Evolutionary conservation across 768 basidiomycete species (phyloP).

Genomic region (Hydnomerulius pinastri): DNA sequence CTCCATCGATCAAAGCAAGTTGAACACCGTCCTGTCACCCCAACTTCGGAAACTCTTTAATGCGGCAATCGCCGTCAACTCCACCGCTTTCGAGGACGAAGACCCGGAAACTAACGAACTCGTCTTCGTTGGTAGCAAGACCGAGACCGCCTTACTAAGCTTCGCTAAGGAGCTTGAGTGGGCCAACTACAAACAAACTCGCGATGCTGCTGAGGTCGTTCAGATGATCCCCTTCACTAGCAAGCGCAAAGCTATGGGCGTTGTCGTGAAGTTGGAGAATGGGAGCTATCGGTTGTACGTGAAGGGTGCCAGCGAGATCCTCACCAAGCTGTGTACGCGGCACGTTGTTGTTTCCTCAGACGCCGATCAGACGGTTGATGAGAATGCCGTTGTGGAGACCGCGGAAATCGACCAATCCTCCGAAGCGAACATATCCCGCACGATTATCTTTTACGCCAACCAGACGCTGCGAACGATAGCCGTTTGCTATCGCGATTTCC

Average conservation of each 20-base stretch:
- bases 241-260: constrained; percentile 93
- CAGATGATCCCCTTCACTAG: constrained; percentile 96
- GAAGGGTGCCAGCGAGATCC: constrained; percentile 94
- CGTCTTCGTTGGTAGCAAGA: constrained; percentile 89
- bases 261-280: constrained; percentile 62
- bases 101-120: constrained; percentile 59
- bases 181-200: constrained; percentile 65
- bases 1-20: constrained; percentile 75
- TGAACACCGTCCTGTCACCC: constrained; percentile 65
- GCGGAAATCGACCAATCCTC: constrained; percentile 64
- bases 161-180: constrained; percentile 84
- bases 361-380: constrained; percentile 11
- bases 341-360: constrained; percentile 67
- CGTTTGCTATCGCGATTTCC: constrained; percentile 87
- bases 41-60: constrained; percentile 72
- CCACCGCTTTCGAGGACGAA: constrained; percentile 89
- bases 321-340: constrained; percentile 70
- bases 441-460: constrained; percentile 98
- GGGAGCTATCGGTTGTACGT: constrained; percentile 70
- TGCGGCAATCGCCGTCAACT: constrained; percentile 86
- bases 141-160: constrained; percentile 87
- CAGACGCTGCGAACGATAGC: constrained; percentile 95
- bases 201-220: constrained; percentile 60
- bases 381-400: constrained; percentile 49
- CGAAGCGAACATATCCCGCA: constrained; percentile 82